Percentiles rank a stretch among this genome's conserved stretches.
phyloP scores from a whole-genome alignment of 495 filamentous ascomycete species.

The Immersiella caudata region DNA sequence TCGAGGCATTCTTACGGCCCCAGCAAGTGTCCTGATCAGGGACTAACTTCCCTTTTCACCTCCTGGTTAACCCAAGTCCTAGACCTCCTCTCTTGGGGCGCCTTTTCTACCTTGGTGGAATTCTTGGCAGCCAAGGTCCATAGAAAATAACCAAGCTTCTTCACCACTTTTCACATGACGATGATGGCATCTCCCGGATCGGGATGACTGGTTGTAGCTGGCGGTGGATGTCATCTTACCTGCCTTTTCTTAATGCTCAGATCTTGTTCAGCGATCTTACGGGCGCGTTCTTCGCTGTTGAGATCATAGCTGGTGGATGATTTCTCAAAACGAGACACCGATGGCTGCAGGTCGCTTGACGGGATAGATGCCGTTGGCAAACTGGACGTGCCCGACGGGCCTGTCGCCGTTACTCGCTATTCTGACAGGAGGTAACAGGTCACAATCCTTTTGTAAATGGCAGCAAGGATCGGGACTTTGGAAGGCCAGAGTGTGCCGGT shows the following conservation, averaged over 20 bases:
- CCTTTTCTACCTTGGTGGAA: too few species aligned
- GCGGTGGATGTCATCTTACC: conserved; percentile 20
- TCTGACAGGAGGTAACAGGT: background rate
- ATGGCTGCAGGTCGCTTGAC: background rate
- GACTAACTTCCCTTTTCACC: too few species aligned
- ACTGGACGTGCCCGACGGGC: conserved; percentile 12
- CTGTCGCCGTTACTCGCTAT: conserved; percentile 1
- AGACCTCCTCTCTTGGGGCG: too few species aligned
- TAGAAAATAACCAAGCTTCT: too few species aligned
- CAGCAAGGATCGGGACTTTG: background rate
- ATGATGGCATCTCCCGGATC: background rate
- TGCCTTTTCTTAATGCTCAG: conserved; percentile 37
- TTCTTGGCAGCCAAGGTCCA: too few species aligned
- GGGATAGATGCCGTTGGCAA: conserved; percentile 16
- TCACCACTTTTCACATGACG: too few species aligned
- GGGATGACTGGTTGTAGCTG: background rate
- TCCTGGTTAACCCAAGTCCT: too few species aligned
- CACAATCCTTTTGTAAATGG: background rate
- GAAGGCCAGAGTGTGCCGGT: background rate
- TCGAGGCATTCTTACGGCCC: too few species aligned
- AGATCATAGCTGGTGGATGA: background rate
- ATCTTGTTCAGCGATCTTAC: conserved; percentile 35
- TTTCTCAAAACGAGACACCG: conserved; percentile 13
- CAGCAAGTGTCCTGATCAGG: too few species aligned
- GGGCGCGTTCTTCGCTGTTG: conserved; percentile 30